Evolutionary conservation across 306 rosid genomes (phyloP).

Genomic region (Trifolium subterraneum): DNA sequence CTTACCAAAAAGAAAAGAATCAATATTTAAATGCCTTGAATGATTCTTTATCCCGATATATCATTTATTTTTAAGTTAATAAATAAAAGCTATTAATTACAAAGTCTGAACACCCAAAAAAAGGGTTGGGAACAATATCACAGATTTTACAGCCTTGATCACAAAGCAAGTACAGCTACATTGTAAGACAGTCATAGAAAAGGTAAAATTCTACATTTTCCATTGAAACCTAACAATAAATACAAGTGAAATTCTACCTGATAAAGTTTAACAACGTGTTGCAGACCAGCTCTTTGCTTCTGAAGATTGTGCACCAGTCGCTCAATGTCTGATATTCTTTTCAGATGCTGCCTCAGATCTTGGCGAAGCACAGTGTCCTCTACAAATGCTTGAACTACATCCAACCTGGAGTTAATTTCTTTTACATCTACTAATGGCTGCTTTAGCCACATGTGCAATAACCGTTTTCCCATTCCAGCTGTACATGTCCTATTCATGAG

Average conservation of each 20-base stretch:
- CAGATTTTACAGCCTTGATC: conserved; percentile 36
- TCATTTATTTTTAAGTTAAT: conserved; percentile 7
- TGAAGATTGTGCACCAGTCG: conserved; percentile 76
- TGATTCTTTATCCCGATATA: conserved; percentile 23
- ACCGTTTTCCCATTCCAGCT: conserved; percentile 96
- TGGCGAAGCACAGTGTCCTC: conserved; percentile 86
- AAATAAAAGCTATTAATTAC: conserved; percentile 1
- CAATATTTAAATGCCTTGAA: conserved; percentile 10
- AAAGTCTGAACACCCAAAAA: conserved; percentile 9
- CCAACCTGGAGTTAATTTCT: conserved; percentile 82
- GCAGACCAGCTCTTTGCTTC: conserved; percentile 87
- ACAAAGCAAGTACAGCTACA: conserved; percentile 37
- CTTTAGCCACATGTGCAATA: conserved; percentile 93
- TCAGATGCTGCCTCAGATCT: conserved; percentile 88
- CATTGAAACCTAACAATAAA: conserved; percentile 29
- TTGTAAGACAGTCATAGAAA: conserved; percentile 33
- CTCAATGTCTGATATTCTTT: conserved; percentile 90
- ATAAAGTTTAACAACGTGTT: conserved; percentile 90
- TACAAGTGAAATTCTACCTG: conserved; percentile 59
- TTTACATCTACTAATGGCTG: conserved; percentile 86
- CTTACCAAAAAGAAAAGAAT: not conserved
- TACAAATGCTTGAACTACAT: conserved; percentile 90
- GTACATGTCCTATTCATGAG: conserved; percentile 97
- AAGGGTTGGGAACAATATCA: not conserved
- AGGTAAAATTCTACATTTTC: conserved; percentile 2